phyloP scores from a whole-genome alignment of 2,329 filamentous ascomycete species.

The Raffaelea ambrosiae region DNA sequence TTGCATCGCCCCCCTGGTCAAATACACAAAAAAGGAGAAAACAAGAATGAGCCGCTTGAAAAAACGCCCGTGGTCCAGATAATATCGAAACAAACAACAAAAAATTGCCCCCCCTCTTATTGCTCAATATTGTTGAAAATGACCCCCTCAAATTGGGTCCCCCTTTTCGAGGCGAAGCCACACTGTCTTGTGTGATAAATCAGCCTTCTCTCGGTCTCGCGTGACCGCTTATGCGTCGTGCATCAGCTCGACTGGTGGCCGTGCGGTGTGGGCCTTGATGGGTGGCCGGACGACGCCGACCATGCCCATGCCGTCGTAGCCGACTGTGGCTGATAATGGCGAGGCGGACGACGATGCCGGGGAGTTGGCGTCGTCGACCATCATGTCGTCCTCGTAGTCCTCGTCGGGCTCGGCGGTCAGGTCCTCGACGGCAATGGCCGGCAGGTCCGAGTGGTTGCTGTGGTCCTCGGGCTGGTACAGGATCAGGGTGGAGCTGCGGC shows the following conservation, averaged over 20 bases:
- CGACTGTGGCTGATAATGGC: background rate
- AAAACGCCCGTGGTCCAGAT: background rate
- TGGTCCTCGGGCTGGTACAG: slow-evolving; percentile 56
- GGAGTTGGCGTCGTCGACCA: slow-evolving; percentile 28
- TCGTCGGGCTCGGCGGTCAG: slow-evolving; percentile 51
- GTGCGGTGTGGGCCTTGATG: slow-evolving; percentile 50
- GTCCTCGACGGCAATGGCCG: slow-evolving; percentile 59
- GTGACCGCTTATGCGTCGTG: slow-evolving; percentile 24
- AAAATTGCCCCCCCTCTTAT: too few relatives aligned
- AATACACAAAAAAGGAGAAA: background rate
- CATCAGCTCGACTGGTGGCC: slow-evolving; percentile 61
- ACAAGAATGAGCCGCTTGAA: background rate
- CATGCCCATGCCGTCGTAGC: background rate
- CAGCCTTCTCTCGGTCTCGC: too few relatives aligned
- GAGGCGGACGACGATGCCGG: slow-evolving; percentile 19
- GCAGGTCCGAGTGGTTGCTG: slow-evolving; percentile 46
- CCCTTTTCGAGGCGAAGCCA: too few relatives aligned
- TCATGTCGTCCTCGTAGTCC: slow-evolving; percentile 31
- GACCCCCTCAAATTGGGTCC: too few relatives aligned
- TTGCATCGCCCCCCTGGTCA: too few relatives aligned
- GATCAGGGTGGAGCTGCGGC: slow-evolving; percentile 52
- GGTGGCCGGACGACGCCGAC: slow-evolving; percentile 22
- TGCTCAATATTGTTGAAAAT: too few relatives aligned
- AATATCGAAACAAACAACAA: background rate
- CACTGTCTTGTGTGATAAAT: too few relatives aligned